Evolutionary conservation across 192 early-diverging fungal genomes (phyloP).

Genomic region (Coemansia sp.): DNA sequence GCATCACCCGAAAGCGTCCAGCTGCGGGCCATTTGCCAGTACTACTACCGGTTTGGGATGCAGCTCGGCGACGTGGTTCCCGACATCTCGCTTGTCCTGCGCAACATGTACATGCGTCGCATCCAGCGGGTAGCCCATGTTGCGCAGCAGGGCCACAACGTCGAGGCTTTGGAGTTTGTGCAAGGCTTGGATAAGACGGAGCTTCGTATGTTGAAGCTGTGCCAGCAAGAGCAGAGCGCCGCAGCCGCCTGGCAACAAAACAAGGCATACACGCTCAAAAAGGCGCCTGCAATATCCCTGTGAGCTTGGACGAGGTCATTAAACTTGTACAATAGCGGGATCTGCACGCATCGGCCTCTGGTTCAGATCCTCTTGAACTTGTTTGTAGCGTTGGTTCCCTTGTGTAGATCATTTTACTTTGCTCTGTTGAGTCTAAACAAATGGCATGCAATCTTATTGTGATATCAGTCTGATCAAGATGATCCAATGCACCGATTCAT

Average conservation of each 20-base stretch:
- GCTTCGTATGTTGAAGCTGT: slow-evolving; percentile 32
- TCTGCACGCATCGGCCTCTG: no score
- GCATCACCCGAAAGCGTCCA: slow-evolving; percentile 52
- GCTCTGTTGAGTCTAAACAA: no score
- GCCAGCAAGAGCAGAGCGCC: slow-evolving; percentile 41
- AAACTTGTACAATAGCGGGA: neutral
- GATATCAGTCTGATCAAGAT: no score
- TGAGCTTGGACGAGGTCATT: neutral
- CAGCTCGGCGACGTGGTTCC: slow-evolving; percentile 52
- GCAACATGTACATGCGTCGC: slow-evolving; percentile 52
- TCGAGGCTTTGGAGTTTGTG: slow-evolving; percentile 50
- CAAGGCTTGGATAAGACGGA: slow-evolving; percentile 48
- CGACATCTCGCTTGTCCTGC: slow-evolving; percentile 45
- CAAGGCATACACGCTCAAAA: slow-evolving; percentile 35
- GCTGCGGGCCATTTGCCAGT: slow-evolving; percentile 45
- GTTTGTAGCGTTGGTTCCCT: no score
- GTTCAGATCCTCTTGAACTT: no score
- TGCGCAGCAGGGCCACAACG: slow-evolving; percentile 49
- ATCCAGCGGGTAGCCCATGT: slow-evolving; percentile 41
- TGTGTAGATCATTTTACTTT: no score
- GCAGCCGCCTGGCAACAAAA: slow-evolving; percentile 41
- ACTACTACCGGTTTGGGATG: slow-evolving; percentile 53
- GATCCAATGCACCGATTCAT: no score
- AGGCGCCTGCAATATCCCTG: slow-evolving; percentile 20
- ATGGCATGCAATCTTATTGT: no score